phyloP scores from a whole-genome alignment of 2,329 filamentous ascomycete genomes.

The Ophiosphaerella herpotricha region DNA sequence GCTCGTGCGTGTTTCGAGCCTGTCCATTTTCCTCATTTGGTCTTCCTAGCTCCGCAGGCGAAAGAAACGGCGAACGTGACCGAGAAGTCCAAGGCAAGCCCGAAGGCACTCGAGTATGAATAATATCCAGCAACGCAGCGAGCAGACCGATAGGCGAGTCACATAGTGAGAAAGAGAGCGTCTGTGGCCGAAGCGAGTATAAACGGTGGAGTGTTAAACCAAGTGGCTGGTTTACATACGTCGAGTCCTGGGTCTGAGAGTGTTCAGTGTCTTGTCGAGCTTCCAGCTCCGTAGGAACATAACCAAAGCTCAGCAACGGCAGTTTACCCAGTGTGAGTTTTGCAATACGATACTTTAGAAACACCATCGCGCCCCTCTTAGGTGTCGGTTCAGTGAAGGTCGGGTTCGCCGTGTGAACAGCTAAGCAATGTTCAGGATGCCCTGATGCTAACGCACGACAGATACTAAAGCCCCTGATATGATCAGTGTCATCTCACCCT shows the following conservation, averaged over 20 bases:
- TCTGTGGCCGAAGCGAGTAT: conserved; percentile 42
- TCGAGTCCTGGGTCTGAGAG: neutral
- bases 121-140: conserved; percentile 37
- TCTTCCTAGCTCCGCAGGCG: conserved; percentile 35
- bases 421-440: conserved; percentile 59
- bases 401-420: conserved; percentile 65
- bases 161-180: conserved; percentile 43
- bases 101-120: conserved; percentile 28
- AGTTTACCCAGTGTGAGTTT: conserved; percentile 46
- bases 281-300: conserved; percentile 57
- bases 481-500: neutral
- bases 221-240: conserved; percentile 4
- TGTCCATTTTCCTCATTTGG: conserved; percentile 18
- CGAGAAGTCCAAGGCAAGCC: conserved; percentile 19
- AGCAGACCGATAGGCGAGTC: conserved; percentile 46
- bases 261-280: neutral
- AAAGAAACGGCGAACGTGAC: conserved; percentile 37
- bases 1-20: conserved; percentile 6
- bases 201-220: conserved; percentile 28
- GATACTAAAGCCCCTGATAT: conserved; percentile 49
- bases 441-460: conserved; percentile 54
- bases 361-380: conserved; percentile 52
- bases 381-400: conserved; percentile 57
- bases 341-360: conserved; percentile 62
- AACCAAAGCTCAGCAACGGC: conserved; percentile 59